Evolutionary conservation across 2,329 filamentous ascomycete species (phyloP), one percentile per base, ranked within the genome.

Genomic region (Hypocreales sp.): DNA sequence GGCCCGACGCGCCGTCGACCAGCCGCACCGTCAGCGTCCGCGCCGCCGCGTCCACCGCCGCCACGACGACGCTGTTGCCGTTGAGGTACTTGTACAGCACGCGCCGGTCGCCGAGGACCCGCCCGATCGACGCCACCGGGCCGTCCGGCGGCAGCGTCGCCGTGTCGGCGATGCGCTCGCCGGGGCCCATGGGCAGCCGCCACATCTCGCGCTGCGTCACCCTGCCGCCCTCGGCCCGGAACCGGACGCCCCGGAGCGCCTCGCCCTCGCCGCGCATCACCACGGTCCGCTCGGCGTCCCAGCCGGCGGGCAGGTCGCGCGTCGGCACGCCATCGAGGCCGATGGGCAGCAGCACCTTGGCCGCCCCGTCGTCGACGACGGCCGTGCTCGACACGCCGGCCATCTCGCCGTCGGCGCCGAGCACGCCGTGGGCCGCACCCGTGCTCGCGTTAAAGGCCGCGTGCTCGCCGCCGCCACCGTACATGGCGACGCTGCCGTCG

Each of bases 31-130:
- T 75, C 7, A 83, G 70, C 1, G 64, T 64, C 4, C 60, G 64
- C 3, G 62, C 44, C 8, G 59, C 56, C 14, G 76, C 65, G 19
- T 77, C 64, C 3, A 74, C 56, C 2, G 80, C 64, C 2, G 79
- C 80, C 24, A 93, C 62, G 1, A 95, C 65, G 3, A 84, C 62
- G 6, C 82, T 67, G 52, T 92, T 94, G 1, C 81, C 73, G 55
- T 92, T 93, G 22, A 98, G 59, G 48, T 95, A 95, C 56, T 98
- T 98, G 70, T 98, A 98, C 36, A 87, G 69, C 25, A 98, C 90
- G n/a, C 75, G 76, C 23, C 90, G 72, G 44, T 98, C 79, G 15
- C 84, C 86, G 14, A 98, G 68, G 2, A 95, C 90, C 32, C 82
- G 83, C 8, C 90, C 90, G 40, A 98, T 93, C 1, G 90, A 95